Base-by-base conservation (phyloP, 352 stramenopile genomes). In the Globisporangium barbulae region DNA sequence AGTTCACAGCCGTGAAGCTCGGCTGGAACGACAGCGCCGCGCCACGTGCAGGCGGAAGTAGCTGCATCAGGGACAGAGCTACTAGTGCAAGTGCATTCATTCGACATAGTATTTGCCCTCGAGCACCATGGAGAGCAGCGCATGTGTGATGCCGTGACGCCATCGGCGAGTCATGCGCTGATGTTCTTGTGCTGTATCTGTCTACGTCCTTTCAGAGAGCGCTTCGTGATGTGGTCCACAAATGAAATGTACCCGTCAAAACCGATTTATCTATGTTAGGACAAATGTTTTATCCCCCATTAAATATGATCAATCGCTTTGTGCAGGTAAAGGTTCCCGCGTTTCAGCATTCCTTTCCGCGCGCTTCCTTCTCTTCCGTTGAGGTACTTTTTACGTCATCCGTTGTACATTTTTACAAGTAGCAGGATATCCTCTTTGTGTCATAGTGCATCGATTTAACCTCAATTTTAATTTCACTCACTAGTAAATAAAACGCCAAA, bases 1-100 rank as follows among this genome's bases (percentile, higher is more conserved):
- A 82, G 64, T 85, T 79, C 15, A 82, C 65, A n/a, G 72, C 25
- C n/a, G 50, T 52, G 61, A 78, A 83, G 17, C 28, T 53, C 33
- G 63, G 55, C n/a, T 58, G 48, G 19, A 70, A 67, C 22, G 57
- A 41, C 19, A 56, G 57, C 25, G 41, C 5, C 1, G 57, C 31
- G 10, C 15, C 12, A 31, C n/a, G 31, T 12, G n/a, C 12, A 13
- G 10, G 22, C 0, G 22, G 22, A 15, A 61, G 21, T 30, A 61
- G 19, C 44, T 28, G 58, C 19, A 35, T 1, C 19, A 17, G 7
- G n/a, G 33, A 22, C n/a, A 57, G 17, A 53, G 39, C 25, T 41
- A 28, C 7, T 8, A 64, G 48, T 15, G 8, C 25, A 22, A 8
- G 19, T 35, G 25, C 59, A 44, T 21, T 4, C n/a, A 13, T 9